Evolutionary conservation across 768 basidiomycete species (phyloP).

Genomic region (Cystobasidium ongulense): DNA sequence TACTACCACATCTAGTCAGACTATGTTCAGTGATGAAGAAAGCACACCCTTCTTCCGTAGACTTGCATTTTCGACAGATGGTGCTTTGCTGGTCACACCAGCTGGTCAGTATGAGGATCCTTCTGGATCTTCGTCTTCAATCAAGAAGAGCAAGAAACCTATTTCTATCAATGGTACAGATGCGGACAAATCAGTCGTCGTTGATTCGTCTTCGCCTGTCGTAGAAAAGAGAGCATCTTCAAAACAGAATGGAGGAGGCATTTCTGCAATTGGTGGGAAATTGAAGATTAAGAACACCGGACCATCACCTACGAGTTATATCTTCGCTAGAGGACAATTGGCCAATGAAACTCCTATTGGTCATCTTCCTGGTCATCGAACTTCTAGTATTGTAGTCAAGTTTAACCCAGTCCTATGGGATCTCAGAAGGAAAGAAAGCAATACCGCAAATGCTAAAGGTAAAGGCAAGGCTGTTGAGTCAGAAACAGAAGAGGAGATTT

Average conservation of each 20-base stretch:
- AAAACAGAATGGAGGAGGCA: background rate
- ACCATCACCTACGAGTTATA: slow-evolving; percentile 66
- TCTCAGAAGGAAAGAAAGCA: slow-evolving; percentile 54
- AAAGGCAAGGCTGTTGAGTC: slow-evolving; percentile 2
- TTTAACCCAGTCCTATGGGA: slow-evolving; percentile 93
- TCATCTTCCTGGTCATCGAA: slow-evolving; percentile 91
- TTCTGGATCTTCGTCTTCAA: background rate
- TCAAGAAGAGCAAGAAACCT: slow-evolving; percentile 19
- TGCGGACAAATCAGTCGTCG: background rate
- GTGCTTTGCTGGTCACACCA: slow-evolving; percentile 82
- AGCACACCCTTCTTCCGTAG: slow-evolving; percentile 93
- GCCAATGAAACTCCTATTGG: slow-evolving; percentile 70
- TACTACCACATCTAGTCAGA: background rate
- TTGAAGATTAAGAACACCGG: slow-evolving; percentile 36
- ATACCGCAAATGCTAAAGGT: slow-evolving; percentile 42
- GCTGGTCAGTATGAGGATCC: slow-evolving; percentile 97
- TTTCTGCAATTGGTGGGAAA: background rate
- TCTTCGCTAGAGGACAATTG: slow-evolving; percentile 92
- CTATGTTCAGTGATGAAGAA: slow-evolving; percentile 84
- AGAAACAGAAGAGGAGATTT: background rate
- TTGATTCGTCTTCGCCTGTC: background rate
- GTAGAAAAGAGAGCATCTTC: background rate
- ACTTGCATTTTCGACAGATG: slow-evolving; percentile 88
- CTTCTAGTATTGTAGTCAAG: slow-evolving; percentile 82
- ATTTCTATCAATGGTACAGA: background rate